Base-by-base conservation (phyloP, 495 filamentous ascomycete species). In the Aspergillus conjunctus region DNA sequence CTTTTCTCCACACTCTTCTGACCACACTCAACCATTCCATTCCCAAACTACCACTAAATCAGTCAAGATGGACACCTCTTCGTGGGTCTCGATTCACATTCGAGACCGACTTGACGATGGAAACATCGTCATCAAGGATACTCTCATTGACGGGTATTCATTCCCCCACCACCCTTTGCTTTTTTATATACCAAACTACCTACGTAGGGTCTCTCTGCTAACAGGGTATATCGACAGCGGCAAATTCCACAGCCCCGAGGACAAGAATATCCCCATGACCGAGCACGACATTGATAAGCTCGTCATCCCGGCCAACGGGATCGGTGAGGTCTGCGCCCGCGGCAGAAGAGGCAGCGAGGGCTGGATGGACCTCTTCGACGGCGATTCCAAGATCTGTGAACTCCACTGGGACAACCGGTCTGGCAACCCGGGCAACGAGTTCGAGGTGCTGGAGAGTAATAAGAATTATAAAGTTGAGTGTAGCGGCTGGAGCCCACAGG, bases 371-470 rank as follows among this genome's bases (percentile, higher is more conserved):
- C 57, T 77, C 15, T 77, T 74, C 60, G 68, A 75, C 59, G 68
- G 66, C 57, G 60, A 75, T 21, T 49, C 46, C 54, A 77, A 77
- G 67, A 77, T 77, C 46, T 77, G 74, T 51, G 74, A 77, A 54
- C 66, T 77, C 15, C 74, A 77, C 53, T 77, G 74, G 74, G 74
- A 77, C 59, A 77, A 77, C 56, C 67, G 72, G 18, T 59, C 63
- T 7, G 67, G 67, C 37, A 62, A 67, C 0, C 46, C 43, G 15
- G 21, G 51, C 39, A 77, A 77, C 32, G 51, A 69, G 22, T 69
- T 77, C 33, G 74, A 77, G 64, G 59, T 68, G 59, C 33, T 72
- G 58, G 72, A 75, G 45, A 45, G 48, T 12, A 68, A 53, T 57
- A 61, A 70, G 51, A 66, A 69, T 48, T 77, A 77, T 57, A 69